Conservation (phyloP, 192 early-diverging fungal species). For the Coemansia sp. region DNA sequence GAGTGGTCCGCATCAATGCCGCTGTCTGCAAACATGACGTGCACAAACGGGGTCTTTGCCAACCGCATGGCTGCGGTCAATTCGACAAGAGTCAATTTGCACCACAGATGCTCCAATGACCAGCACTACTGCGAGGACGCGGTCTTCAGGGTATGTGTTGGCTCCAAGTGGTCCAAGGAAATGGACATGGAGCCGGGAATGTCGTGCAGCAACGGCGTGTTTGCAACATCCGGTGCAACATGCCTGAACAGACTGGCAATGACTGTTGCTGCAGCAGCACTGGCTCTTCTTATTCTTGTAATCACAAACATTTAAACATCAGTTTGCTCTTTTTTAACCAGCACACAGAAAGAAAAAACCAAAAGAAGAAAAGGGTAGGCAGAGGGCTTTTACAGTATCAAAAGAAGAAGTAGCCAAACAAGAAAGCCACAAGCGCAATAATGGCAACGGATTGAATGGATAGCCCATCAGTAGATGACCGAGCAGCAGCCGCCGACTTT, state of each 20-base stretch:
- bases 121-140: background rate
- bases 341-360: background rate
- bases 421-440: slow-evolving; percentile 60
- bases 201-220: background rate
- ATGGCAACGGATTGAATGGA: slow-evolving; percentile 62
- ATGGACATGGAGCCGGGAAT: background rate
- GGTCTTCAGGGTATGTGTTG: background rate
- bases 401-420: slow-evolving; percentile 67
- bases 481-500: background rate
- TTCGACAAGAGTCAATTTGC: background rate
- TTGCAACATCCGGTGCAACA: background rate
- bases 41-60: background rate
- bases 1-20: background rate
- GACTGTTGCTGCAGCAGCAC: background rate
- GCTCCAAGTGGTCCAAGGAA: background rate
- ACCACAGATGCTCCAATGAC: background rate
- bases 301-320: background rate
- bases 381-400: slow-evolving; percentile 35
- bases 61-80: background rate
- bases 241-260: background rate
- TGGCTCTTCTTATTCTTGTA: background rate
- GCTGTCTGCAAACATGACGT: background rate
- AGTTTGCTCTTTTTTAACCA: too few relatives aligned
- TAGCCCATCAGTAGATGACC: slow-evolving; percentile 57
- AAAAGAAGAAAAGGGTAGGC: background rate